These are phyloP conservation scores for Limnomonas spitsbergensis DNA, from an alignment of 139 green algal genomes.

Conservation along the genomic window DNA sequence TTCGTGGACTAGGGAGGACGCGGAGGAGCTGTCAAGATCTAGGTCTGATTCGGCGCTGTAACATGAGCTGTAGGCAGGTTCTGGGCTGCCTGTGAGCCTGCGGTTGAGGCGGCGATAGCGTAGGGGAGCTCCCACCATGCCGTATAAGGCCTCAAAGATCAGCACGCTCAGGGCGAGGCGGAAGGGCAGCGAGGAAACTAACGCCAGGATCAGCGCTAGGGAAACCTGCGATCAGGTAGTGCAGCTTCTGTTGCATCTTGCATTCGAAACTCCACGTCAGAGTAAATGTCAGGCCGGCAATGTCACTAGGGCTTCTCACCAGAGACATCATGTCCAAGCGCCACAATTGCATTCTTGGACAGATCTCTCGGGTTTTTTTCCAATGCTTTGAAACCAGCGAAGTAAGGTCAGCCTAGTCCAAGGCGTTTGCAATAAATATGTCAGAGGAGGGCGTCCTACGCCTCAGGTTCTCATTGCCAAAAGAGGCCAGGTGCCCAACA, in stretches of 20 bases:
- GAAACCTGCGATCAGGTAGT: conserved; percentile 20
- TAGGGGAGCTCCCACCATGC: not conserved
- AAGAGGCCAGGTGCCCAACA: too few relatives aligned
- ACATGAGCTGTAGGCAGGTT: not conserved
- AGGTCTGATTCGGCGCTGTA: not conserved
- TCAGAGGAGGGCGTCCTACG: too few relatives aligned
- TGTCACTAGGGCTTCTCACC: conserved; percentile 9
- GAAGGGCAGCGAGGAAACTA: conserved; percentile 8
- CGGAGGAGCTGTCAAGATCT: too few relatives aligned
- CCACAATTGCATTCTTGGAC: conserved; percentile 29
- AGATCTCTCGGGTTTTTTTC: too few relatives aligned
- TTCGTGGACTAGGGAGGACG: not conserved
- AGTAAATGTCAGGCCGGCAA: too few relatives aligned
- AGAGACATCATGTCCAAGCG: conserved; percentile 24
- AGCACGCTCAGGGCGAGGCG: not conserved
- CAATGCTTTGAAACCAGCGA: too few relatives aligned
- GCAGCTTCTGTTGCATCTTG: too few relatives aligned
- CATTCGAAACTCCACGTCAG: not conserved
- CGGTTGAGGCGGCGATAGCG: conserved; percentile 1
- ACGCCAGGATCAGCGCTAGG: conserved; percentile 20
- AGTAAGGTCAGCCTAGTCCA: too few relatives aligned
- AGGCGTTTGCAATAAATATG: too few relatives aligned
- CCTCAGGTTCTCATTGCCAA: too few relatives aligned
- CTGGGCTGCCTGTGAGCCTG: not conserved
- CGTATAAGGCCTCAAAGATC: conserved; percentile 25